A percentile compares a stretch with the other conserved stretches of the same genome.
Evolutionary conservation across 176 grass and related monocot genomes (phyloP).

Genomic region (Eleusine indica): DNA sequence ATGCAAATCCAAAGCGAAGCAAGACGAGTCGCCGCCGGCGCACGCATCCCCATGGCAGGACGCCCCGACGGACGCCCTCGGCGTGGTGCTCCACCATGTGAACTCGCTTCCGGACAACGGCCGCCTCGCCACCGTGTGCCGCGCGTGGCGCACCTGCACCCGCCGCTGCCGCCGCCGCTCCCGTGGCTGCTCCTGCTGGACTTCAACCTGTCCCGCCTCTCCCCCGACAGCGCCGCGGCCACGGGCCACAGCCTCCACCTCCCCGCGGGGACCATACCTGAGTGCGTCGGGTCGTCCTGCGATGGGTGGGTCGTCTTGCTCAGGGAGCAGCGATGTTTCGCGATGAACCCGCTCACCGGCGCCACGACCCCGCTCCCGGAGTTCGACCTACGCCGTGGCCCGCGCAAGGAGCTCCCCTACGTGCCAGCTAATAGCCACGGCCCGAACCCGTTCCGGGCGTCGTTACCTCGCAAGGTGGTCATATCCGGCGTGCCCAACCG

Average conservation of each 20-base stretch:
- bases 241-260: not conserved
- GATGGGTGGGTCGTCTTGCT: not conserved
- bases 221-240: not conserved
- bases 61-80: not conserved
- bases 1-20: not conserved
- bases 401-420: too few relatives aligned
- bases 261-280: not conserved
- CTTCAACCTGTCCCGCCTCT: not conserved
- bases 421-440: too few relatives aligned
- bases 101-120: not conserved
- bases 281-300: not conserved
- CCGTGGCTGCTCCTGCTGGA: not conserved
- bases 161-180: not conserved
- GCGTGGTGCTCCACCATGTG: not conserved
- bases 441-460: not conserved
- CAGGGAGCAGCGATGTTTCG: not conserved
- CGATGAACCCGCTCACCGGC: slow-evolving; percentile 1
- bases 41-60: not conserved
- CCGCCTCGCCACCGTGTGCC: not conserved
- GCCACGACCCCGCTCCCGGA: not conserved
- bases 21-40: not conserved
- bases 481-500: not conserved
- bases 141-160: slow-evolving; percentile 6
- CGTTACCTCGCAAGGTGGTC: not conserved
- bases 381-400: not conserved